phyloP scores from a whole-genome alignment of 1,139 yeast genomes.

The Kazachstania sp. region DNA sequence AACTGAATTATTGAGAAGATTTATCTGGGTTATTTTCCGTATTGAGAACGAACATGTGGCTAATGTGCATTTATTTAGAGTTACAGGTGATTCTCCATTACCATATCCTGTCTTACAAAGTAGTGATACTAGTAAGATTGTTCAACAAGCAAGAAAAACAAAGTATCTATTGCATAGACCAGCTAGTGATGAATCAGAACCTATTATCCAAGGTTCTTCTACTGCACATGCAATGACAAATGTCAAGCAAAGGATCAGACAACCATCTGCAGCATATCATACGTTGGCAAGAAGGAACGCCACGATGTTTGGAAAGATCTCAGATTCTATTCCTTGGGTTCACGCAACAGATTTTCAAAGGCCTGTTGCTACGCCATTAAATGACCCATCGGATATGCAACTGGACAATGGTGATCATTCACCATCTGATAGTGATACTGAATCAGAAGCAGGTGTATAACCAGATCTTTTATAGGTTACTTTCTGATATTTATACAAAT shows the following conservation, averaged over 20 bases:
- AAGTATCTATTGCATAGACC: neutral
- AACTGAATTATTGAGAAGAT: conserved; percentile 73
- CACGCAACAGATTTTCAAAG: conserved; percentile 88
- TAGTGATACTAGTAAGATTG: conserved; percentile 2
- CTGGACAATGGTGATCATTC: conserved; percentile 12
- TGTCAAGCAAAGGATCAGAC: conserved; percentile 6
- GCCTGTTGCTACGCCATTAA: conserved; percentile 25
- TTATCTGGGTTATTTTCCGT: conserved; percentile 83
- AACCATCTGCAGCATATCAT: conserved; percentile 20
- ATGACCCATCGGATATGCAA: conserved; percentile 16
- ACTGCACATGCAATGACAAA: conserved; percentile 2
- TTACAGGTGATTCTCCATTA: conserved; percentile 75
- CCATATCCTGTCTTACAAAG: conserved; percentile 48
- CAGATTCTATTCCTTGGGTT: conserved; percentile 64
- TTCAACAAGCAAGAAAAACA: neutral
- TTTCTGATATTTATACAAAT: neutral
- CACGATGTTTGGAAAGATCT: conserved; percentile 40
- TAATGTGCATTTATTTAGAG: conserved; percentile 74
- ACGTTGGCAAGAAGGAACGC: conserved; percentile 26
- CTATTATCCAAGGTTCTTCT: conserved; percentile 1
- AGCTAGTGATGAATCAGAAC: neutral
- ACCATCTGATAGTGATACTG: conserved; percentile 26
- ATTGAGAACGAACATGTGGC: conserved; percentile 95
- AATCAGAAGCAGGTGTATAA: conserved; percentile 21
- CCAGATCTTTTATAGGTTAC: neutral